Evolutionary conservation across 768 basidiomycete species (phyloP).

Genomic region (Suillus decipiens): DNA sequence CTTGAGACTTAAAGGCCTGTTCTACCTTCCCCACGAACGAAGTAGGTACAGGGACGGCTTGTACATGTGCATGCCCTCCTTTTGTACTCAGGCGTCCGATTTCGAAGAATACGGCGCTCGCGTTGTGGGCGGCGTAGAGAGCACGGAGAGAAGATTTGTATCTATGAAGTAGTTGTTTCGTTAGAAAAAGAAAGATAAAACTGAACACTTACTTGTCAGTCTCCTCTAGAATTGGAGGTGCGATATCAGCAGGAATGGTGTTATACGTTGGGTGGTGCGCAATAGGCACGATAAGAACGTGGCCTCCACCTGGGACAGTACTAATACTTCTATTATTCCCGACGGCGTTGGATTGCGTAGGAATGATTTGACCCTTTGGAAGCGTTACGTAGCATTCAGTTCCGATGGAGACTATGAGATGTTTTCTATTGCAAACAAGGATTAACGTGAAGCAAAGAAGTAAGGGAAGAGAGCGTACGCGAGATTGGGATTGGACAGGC

Average conservation of each 20-base stretch:
- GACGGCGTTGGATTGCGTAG: conserved; percentile 62
- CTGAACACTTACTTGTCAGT: conserved; percentile 60
- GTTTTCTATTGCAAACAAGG: conserved; percentile 59
- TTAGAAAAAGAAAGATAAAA: conserved; percentile 5
- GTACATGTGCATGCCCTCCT: conserved; percentile 94
- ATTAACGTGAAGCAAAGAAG: not conserved
- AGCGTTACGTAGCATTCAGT: conserved; percentile 91
- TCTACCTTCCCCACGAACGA: conserved; percentile 64
- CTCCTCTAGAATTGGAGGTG: conserved; percentile 75
- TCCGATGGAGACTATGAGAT: conserved; percentile 94
- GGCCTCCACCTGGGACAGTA: conserved; percentile 90
- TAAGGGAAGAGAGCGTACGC: conserved; percentile 52
- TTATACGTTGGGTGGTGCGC: conserved; percentile 89
- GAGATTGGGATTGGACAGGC: conserved; percentile 89
- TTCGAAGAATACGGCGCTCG: conserved; percentile 81
- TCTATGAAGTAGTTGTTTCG: conserved; percentile 35
- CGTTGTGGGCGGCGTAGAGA: conserved; percentile 70
- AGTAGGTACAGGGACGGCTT: conserved; percentile 78
- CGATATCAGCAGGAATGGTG: conserved; percentile 78
- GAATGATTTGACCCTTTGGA: conserved; percentile 94
- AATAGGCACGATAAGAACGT: conserved; percentile 92
- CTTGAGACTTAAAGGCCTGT: conserved; percentile 62
- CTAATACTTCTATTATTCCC: conserved; percentile 34
- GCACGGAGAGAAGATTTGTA: conserved; percentile 77
- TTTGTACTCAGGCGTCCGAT: conserved; percentile 80